A percentile compares a stretch with the other conserved stretches of the same genome.
These are phyloP conservation scores for Dujonia santamariae DNA, from an alignment of 1,139 yeast species.

Conservation along the genomic window DNA sequence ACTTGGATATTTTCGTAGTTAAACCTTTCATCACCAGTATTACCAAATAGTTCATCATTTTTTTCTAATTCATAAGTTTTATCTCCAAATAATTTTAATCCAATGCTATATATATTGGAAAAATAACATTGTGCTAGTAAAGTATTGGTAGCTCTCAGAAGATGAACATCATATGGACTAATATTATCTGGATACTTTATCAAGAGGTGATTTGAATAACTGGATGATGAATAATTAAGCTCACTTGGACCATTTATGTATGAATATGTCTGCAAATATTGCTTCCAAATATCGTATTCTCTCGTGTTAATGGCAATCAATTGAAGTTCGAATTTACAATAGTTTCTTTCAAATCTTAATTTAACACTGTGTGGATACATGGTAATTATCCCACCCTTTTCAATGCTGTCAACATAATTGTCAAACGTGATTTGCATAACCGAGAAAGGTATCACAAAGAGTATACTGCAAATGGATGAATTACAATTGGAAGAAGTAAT, in stretches of 20 bases:
- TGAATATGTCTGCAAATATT: slow-evolving; percentile 29
- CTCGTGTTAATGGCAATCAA: slow-evolving; percentile 28
- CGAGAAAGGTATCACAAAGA: slow-evolving; percentile 49
- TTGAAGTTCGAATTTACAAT: slow-evolving; percentile 43
- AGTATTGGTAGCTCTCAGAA: slow-evolving; percentile 3
- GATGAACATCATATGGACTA: slow-evolving; percentile 7
- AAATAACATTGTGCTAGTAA: slow-evolving; percentile 6
- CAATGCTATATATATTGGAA: background rate
- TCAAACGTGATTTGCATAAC: slow-evolving; percentile 24
- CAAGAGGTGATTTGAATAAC: background rate
- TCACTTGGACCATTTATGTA: slow-evolving; percentile 38
- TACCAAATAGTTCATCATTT: background rate
- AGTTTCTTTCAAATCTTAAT: slow-evolving; percentile 42
- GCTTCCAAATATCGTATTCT: slow-evolving; percentile 44
- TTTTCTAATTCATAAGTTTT: background rate
- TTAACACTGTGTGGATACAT: slow-evolving; percentile 33
- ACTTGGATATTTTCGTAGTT: background rate
- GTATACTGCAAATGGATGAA: background rate
- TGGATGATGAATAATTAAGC: slow-evolving; percentile 27
- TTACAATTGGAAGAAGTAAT: background rate
- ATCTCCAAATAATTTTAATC: slow-evolving; percentile 2
- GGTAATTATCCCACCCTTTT: slow-evolving; percentile 34
- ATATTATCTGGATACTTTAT: slow-evolving; percentile 1
- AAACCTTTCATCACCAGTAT: background rate
- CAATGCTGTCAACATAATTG: background rate